Percentiles rank a stretch among this genome's conserved stretches.
These are phyloP conservation scores for Penicillium janthinellum DNA, from an alignment of 2,329 filamentous ascomycete species.

Conservation along the genomic window DNA sequence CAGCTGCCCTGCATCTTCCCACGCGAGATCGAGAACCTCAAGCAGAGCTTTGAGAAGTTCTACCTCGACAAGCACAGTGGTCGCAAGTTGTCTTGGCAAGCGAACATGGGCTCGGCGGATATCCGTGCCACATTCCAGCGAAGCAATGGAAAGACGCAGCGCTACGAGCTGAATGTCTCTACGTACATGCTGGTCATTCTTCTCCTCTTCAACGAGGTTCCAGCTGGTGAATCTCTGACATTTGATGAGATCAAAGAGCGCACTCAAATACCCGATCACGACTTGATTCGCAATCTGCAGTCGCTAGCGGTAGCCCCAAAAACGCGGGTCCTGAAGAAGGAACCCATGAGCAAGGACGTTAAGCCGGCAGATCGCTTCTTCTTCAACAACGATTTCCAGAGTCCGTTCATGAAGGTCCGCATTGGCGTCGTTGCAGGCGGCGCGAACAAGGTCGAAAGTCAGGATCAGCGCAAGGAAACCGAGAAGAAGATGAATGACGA, in stretches of 20 bases:
- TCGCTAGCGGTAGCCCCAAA: constrained; percentile 82
- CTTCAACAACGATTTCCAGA: constrained; percentile 80
- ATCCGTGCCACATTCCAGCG: constrained; percentile 76
- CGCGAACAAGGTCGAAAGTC: constrained; percentile 81
- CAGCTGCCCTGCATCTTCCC: constrained; percentile 68
- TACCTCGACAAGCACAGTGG: constrained; percentile 88
- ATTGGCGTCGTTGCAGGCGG: constrained; percentile 76
- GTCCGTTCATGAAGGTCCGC: constrained; percentile 84
- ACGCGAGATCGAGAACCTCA: constrained; percentile 69
- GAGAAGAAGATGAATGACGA: constrained; percentile 55
- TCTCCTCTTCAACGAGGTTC: constrained; percentile 81
- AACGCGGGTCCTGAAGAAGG: constrained; percentile 76
- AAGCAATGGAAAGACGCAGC: constrained; percentile 70
- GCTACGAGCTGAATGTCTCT: constrained; percentile 88
- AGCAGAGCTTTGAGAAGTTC: constrained; percentile 83
- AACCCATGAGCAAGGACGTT: constrained; percentile 75
- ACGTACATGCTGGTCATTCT: constrained; percentile 92
- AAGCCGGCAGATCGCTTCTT: constrained; percentile 75
- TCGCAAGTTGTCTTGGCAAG: constrained; percentile 81
- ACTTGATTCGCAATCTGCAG: constrained; percentile 76
- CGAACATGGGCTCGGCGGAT: constrained; percentile 79
- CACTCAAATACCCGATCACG: constrained; percentile 74
- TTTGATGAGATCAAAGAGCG: constrained; percentile 79
- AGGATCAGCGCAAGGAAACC: constrained; percentile 57
- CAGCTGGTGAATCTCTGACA: constrained; percentile 52